A percentile compares a stretch with the other conserved stretches of the same genome.
Conservation (phyloP, 108 stramenopile species). For the Schizochytrium sp. region DNA sequence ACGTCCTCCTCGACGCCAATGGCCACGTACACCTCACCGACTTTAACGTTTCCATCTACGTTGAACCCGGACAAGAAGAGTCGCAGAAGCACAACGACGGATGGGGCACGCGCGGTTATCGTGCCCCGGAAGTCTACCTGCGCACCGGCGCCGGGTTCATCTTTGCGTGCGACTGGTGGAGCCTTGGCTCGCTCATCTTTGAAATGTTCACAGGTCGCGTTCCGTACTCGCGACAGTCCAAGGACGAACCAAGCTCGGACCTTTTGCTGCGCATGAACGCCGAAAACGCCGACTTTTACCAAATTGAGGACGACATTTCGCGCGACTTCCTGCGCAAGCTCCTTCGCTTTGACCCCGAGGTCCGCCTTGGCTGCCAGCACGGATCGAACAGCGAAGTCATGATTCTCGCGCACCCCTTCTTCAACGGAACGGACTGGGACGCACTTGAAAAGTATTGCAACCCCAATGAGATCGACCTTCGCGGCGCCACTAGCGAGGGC, state of each 20-base stretch:
- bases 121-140: slow-evolving; percentile 6
- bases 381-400: slow-evolving; percentile 12
- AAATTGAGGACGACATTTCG: not conserved
- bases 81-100: not conserved
- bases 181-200: not conserved
- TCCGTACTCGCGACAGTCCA: not conserved
- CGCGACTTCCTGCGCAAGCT: not conserved
- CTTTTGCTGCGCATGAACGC: slow-evolving; percentile 11
- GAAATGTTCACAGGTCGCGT: not conserved
- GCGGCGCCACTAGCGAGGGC: not conserved
- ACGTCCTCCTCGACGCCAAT: not conserved
- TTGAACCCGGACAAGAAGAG: not conserved
- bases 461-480: not conserved
- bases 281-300: not conserved
- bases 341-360: not conserved
- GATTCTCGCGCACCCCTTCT: slow-evolving; percentile 17
- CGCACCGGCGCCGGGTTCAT: not conserved
- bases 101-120: not conserved
- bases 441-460: not conserved
- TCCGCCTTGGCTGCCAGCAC: slow-evolving; percentile 7
- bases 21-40: not conserved
- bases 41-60: slow-evolving; percentile 12
- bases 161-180: slow-evolving; percentile 12
- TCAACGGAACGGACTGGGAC: not conserved
- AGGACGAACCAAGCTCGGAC: not conserved